Evolutionary conservation across 2,329 filamentous ascomycete genomes (phyloP), one percentile per base, ranked within the genome.

Genomic region (Incumbomyces lentus): DNA sequence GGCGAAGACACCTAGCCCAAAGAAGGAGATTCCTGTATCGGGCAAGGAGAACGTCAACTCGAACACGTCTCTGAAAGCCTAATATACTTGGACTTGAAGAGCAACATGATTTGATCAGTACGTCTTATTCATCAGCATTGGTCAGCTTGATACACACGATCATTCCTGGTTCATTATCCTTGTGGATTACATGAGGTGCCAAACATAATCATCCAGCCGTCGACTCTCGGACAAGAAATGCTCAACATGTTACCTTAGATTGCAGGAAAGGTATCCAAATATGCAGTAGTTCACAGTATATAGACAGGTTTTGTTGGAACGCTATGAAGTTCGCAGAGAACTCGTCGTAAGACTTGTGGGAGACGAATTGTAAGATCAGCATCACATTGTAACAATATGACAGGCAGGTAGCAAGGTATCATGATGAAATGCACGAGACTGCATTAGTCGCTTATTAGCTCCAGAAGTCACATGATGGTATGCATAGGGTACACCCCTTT

Each of bases 1-100:
- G 40, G 61, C 65, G 11, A 61, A 61, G 37, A 62, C 62, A 44
- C 63, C 64, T 19, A 69, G 61, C 49, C 64, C 67, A n/a, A 62
- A 61, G 26, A 69, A 67, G 51, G 62, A 64, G 41, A 63, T 50
- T 22, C 65, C 64, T 29, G 62, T 64, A 11, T 64, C 64, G 12
- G 62, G 63, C 48, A 64, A 65, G 56, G 63, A 65, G 49, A 59
- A 68, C 34, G 47, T 59, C 31, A 52, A 63, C 37, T 60, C 60
- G 14, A 63, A 63, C 37, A 49, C 52, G 49, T 49, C 52, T 29
- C 51, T 51, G 40, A 54, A 50, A 46, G 34, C 60, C 64, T 40
- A 61, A 13, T 54, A 44, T 40, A 26, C 5, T 26, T 26, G 22
- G 22, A 26, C 22, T 26, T 26, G 17, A 40, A 10, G 6, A 29